A percentile compares a stretch with the other conserved stretches of the same genome.
Conservation (phyloP, 2,329 filamentous ascomycete genomes). For the Diaporthe citriasiana region DNA sequence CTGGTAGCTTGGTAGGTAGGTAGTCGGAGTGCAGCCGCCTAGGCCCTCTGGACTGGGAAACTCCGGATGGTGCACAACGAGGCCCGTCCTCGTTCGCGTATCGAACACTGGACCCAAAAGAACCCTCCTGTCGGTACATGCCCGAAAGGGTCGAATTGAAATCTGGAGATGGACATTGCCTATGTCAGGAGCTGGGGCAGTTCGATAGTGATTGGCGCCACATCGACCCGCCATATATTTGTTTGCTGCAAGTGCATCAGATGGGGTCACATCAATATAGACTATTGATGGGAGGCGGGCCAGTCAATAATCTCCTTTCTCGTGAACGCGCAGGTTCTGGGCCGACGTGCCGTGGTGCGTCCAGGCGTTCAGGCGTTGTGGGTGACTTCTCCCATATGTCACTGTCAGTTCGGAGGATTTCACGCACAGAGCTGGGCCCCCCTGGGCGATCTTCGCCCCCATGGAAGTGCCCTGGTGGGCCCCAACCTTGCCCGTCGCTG, state of each 20-base stretch:
- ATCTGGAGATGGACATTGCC: constrained; percentile 34
- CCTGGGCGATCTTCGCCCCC: constrained; percentile 36
- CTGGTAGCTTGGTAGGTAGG: background rate
- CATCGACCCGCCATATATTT: constrained; percentile 32
- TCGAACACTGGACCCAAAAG: constrained; percentile 32
- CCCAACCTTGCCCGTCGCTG: constrained; percentile 28
- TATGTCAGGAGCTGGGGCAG: constrained; percentile 31
- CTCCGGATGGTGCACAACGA: constrained; percentile 14
- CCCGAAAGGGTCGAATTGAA: constrained; percentile 32
- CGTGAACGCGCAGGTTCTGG: constrained; percentile 33
- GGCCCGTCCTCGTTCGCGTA: constrained; percentile 37
- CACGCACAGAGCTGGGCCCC: constrained; percentile 30
- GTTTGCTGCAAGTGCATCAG: constrained; percentile 36
- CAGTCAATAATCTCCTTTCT: constrained; percentile 31
- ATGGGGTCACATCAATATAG: constrained; percentile 34
- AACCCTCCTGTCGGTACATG: constrained; percentile 39
- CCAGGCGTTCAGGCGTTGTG: constrained; percentile 25
- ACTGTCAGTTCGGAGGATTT: constrained; percentile 35
- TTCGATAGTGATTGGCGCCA: constrained; percentile 32
- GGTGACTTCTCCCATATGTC: constrained; percentile 34
- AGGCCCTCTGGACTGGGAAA: constrained; percentile 15
- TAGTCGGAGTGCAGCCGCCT: background rate
- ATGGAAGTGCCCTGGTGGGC: constrained; percentile 30
- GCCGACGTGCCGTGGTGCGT: constrained; percentile 35
- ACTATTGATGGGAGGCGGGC: constrained; percentile 30